These are phyloP conservation scores for Perkinsus olseni DNA, from an alignment of 169 alveolate species.

Conservation along the genomic window DNA sequence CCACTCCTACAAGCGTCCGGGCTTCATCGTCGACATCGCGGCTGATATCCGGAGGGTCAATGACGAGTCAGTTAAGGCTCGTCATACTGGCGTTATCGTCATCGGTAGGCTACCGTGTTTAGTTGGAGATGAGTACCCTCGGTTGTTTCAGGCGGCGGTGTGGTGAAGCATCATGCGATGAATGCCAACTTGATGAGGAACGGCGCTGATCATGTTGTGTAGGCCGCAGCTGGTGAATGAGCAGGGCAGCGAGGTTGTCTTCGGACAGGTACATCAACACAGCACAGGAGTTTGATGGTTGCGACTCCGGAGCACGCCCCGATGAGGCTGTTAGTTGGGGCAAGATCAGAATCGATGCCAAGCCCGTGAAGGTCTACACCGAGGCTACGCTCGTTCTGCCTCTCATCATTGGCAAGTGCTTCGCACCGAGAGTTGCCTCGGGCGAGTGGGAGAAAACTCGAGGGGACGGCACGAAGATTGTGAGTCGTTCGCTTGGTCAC, in stretches of 20 bases:
- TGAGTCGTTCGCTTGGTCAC: background rate
- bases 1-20: conserved; percentile 72
- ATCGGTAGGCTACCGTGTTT: conserved; percentile 65
- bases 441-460: background rate
- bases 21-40: conserved; percentile 86
- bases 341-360: conserved; percentile 83
- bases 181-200: conserved; percentile 98
- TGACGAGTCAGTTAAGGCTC: conserved; percentile 80
- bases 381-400: conserved; percentile 92
- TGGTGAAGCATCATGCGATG: conserved; percentile 97
- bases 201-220: conserved; percentile 99
- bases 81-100: conserved; percentile 89
- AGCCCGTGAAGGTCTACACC: conserved; percentile 92
- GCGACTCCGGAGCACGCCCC: conserved; percentile 99
- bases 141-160: conserved; percentile 70
- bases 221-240: conserved; percentile 68
- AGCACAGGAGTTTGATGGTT: conserved; percentile 95
- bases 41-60: conserved; percentile 86
- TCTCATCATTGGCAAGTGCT: conserved; percentile 28
- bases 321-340: conserved; percentile 99
- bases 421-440: conserved; percentile 44
- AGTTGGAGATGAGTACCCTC: background rate
- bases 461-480: background rate
- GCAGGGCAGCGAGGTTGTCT: background rate
- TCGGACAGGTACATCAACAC: background rate